phyloP scores from a whole-genome alignment of 257 asterid genomes.

The Perilla frutescens region DNA sequence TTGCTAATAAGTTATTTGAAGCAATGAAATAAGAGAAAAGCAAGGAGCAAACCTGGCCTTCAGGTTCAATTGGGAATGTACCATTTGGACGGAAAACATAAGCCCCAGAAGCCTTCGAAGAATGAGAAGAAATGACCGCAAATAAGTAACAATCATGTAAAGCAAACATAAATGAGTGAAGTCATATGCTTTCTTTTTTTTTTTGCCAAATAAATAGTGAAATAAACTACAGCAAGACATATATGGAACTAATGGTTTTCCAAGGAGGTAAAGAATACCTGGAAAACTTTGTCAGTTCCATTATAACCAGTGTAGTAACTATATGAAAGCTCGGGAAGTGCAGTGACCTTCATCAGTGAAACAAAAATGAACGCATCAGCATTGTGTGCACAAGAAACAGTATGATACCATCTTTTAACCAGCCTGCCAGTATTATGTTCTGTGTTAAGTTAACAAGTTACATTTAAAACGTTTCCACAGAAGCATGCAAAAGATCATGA shows the following conservation, averaged over 20 bases:
- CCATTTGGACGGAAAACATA: constrained; percentile 87
- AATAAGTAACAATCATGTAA: constrained; percentile 21
- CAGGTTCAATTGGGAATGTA: constrained; percentile 59
- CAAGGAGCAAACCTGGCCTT: constrained; percentile 51
- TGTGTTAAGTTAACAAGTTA: background rate
- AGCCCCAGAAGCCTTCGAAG: constrained; percentile 81
- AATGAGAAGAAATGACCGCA: constrained; percentile 35
- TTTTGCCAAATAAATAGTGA: constrained; percentile 8
- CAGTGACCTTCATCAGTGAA: constrained; percentile 50
- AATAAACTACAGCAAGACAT: constrained; percentile 20
- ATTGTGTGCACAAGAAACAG: constrained; percentile 28
- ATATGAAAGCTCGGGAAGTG: constrained; percentile 57
- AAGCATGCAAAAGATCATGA: constrained; percentile 13
- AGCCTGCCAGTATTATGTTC: constrained; percentile 8
- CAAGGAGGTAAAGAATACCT: constrained; percentile 52
- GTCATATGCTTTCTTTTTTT: background rate
- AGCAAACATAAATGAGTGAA: constrained; percentile 8
- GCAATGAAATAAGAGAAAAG: constrained; percentile 25
- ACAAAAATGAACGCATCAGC: constrained; percentile 39
- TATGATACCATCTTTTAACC: constrained; percentile 23
- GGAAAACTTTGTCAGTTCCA: constrained; percentile 75
- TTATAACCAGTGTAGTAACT: constrained; percentile 77
- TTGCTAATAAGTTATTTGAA: constrained; percentile 19
- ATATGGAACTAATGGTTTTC: constrained; percentile 7
- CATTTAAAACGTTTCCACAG: constrained; percentile 15